phyloP scores from a whole-genome alignment of 2,329 filamentous ascomycete species.

The Ophiocordyceps sinensis region DNA sequence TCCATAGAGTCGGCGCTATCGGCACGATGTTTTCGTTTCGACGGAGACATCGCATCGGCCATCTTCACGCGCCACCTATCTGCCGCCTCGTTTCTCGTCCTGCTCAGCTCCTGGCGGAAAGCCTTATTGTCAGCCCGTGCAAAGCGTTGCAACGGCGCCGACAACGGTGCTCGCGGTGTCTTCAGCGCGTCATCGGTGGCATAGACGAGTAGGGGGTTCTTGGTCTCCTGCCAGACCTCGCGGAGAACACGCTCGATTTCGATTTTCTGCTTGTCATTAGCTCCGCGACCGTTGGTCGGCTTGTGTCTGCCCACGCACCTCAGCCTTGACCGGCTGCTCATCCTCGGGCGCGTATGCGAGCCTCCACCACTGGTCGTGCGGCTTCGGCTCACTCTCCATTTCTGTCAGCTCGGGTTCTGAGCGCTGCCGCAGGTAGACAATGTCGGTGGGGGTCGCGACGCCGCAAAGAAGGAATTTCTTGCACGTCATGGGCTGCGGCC shows the following conservation, averaged over 20 bases:
- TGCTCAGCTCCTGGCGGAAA: constrained; percentile 34
- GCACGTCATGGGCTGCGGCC: constrained; percentile 22
- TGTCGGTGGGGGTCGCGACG: constrained; percentile 29
- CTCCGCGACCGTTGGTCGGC: no score
- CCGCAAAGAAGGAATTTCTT: constrained; percentile 37
- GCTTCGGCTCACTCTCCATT: constrained; percentile 16
- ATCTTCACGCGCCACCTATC: constrained; percentile 7
- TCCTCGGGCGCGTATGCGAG: constrained; percentile 26
- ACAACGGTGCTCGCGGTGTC: constrained; percentile 18
- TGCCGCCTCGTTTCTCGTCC: constrained; percentile 15
- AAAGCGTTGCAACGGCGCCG: constrained; percentile 28
- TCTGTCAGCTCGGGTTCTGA: constrained; percentile 27
- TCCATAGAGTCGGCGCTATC: constrained; percentile 32
- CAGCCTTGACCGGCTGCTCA: constrained; percentile 27
- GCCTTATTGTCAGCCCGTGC: constrained; percentile 34
- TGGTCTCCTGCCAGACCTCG: constrained; percentile 32
- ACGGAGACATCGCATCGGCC: constrained; percentile 27
- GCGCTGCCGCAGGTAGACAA: constrained; percentile 35
- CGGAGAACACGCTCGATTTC: constrained; percentile 28
- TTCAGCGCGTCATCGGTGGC: constrained; percentile 35
- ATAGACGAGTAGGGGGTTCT: constrained; percentile 34
- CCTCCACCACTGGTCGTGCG: constrained; percentile 41
- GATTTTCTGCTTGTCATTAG: constrained; percentile 26
- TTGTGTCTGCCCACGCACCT: constrained; percentile 20
- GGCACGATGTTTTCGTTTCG: constrained; percentile 30